Conservation (phyloP, 495 filamentous ascomycete species). For the Paragyromitra xinjiangensis region DNA sequence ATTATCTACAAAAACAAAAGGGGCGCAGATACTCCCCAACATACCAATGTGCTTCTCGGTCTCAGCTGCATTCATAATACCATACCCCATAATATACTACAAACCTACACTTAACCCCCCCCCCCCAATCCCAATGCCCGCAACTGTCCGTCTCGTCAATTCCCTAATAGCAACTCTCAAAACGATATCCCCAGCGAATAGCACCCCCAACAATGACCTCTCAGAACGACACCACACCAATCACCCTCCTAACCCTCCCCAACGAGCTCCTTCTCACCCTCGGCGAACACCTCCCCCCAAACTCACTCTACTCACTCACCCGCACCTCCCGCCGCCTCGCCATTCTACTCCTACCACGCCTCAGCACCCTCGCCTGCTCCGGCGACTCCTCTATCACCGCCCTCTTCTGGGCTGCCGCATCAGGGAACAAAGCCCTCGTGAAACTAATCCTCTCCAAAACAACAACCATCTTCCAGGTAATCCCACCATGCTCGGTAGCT, state of each 20-base stretch:
- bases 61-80: constrained; percentile 19
- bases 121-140: constrained; percentile 34
- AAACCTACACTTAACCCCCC: not conserved
- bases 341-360: constrained; percentile 41
- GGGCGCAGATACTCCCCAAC: constrained; percentile 9
- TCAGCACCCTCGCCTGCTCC: constrained; percentile 48
- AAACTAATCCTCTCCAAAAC: constrained; percentile 32
- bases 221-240: constrained; percentile 33
- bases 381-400: constrained; percentile 50
- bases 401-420: constrained; percentile 50
- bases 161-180: constrained; percentile 45
- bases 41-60: constrained; percentile 15
- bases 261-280: constrained; percentile 49
- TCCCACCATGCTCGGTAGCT: not conserved
- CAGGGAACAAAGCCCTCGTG: constrained; percentile 29
- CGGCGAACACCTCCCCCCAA: constrained; percentile 45
- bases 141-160: constrained; percentile 45
- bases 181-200: constrained; percentile 44
- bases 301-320: constrained; percentile 48
- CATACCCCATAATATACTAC: constrained; percentile 13
- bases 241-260: constrained; percentile 39
- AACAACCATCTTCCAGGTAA: constrained; percentile 20
- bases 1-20: constrained; percentile 36
- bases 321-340: constrained; percentile 45
- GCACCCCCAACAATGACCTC: constrained; percentile 29